Evolutionary conservation across 257 asterid species (phyloP).

Genomic region (Linaria vulgaris): DNA sequence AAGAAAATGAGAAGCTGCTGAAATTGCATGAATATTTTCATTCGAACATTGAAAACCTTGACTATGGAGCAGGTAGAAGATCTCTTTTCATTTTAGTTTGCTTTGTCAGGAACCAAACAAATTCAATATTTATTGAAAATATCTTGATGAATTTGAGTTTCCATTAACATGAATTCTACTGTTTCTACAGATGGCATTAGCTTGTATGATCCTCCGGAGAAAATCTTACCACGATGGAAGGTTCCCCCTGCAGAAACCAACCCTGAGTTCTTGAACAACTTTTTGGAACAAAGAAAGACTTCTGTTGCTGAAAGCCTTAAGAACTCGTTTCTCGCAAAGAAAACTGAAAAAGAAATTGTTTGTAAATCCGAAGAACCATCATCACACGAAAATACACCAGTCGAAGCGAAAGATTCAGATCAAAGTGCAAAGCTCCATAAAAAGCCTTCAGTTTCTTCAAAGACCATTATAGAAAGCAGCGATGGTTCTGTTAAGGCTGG

Average conservation of each 20-base stretch:
- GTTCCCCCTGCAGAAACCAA: constrained; percentile 69
- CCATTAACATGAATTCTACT: constrained; percentile 22
- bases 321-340: constrained; percentile 38
- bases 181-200: constrained; percentile 76
- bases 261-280: constrained; percentile 59
- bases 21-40: constrained; percentile 83
- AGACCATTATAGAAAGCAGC: constrained; percentile 77
- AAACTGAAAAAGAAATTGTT: constrained; percentile 25
- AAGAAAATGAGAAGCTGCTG: constrained; percentile 63
- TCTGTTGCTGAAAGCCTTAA: constrained; percentile 40
- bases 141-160: constrained; percentile 5
- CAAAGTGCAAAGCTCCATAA: constrained; percentile 26
- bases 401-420: constrained; percentile 28
- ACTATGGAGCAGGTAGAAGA: constrained; percentile 87
- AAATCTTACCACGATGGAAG: constrained; percentile 89
- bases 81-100: constrained; percentile 18
- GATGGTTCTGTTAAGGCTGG: constrained; percentile 84
- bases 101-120: not conserved
- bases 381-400: constrained; percentile 30
- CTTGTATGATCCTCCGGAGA: constrained; percentile 82
- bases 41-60: constrained; percentile 90
- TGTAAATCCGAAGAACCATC: constrained; percentile 44
- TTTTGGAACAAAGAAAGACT: constrained; percentile 43
- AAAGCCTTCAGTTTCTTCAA: constrained; percentile 44
- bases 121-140: constrained; percentile 10